Conservation (phyloP, 495 filamentous ascomycete genomes). For the Penicillium crystallinum region DNA sequence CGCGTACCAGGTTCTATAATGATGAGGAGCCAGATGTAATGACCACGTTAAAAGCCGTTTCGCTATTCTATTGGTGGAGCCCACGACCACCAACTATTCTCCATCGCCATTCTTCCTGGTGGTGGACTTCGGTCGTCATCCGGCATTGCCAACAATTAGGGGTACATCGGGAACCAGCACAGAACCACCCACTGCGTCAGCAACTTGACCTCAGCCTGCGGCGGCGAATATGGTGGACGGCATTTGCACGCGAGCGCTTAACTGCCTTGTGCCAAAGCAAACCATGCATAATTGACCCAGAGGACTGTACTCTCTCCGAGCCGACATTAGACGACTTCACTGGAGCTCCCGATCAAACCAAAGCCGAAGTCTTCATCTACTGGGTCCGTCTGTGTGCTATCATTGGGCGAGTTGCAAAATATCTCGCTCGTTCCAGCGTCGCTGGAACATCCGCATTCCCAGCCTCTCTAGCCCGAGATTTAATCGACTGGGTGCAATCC, state of each 20-base stretch:
- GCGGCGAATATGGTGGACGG: constrained; percentile 36
- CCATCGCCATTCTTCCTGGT: constrained; percentile 35
- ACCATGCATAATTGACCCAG: constrained; percentile 31
- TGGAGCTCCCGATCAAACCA: constrained; percentile 4
- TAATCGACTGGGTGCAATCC: constrained; percentile 28
- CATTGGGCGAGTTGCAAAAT: constrained; percentile 31
- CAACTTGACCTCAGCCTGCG: constrained; percentile 21
- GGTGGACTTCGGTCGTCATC: constrained; percentile 35
- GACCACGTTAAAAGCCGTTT: constrained; percentile 25
- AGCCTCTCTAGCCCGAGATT: constrained; percentile 22
- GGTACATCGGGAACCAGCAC: constrained; percentile 24
- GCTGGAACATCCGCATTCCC: constrained; percentile 12
- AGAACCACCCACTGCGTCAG: constrained; percentile 9
- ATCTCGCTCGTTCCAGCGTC: constrained; percentile 16
- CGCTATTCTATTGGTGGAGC: constrained; percentile 37
- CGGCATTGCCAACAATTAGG: constrained; percentile 34
- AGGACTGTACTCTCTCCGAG: constrained; percentile 29
- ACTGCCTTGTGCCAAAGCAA: constrained; percentile 33
- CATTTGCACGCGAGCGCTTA: constrained; percentile 33
- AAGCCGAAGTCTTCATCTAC: constrained; percentile 31
- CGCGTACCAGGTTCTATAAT: constrained; percentile 26
- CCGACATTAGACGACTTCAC: constrained; percentile 30
- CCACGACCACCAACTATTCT: constrained; percentile 27
- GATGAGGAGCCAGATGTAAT: constrained; percentile 28
- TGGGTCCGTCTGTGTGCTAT: constrained; percentile 32